Conservation (phyloP, 2,329 filamentous ascomycete genomes). For the Nakataea oryzae region DNA sequence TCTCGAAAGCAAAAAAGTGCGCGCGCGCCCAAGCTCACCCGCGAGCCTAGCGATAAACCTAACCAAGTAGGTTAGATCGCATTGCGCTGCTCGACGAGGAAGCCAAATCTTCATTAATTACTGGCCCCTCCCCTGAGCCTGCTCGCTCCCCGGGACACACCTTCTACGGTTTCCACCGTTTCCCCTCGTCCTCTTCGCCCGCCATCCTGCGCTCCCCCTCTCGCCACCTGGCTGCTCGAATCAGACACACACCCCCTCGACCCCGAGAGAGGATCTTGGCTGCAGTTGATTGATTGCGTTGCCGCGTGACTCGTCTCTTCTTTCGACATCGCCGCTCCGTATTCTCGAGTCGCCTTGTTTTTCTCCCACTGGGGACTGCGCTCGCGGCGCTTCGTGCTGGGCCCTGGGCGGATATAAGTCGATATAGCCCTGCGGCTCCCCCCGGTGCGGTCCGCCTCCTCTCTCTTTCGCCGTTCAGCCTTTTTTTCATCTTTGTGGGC, state of each 20-base stretch:
- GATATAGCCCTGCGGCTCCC: not conserved
- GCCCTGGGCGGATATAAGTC: not conserved
- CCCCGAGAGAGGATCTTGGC: not conserved
- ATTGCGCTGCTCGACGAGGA: not conserved
- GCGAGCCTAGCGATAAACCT: not conserved
- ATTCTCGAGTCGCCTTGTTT: not conserved
- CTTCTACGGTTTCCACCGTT: conserved; percentile 11
- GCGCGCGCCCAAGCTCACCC: not conserved
- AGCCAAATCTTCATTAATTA: conserved; percentile 4
- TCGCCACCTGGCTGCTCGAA: conserved; percentile 4
- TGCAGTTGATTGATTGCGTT: not conserved
- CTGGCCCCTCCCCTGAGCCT: not conserved
- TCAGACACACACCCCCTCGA: not conserved
- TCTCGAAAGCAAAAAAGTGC: conserved; percentile 3
- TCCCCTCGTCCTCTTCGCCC: conserved; percentile 8
- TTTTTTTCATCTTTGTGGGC: not conserved
- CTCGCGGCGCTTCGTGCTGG: not conserved
- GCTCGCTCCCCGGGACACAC: not conserved
- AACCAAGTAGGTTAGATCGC: not conserved
- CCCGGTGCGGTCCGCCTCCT: no score
- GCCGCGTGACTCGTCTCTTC: not conserved
- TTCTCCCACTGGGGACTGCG: not conserved
- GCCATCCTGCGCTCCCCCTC: conserved; percentile 10
- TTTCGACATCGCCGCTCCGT: not conserved
- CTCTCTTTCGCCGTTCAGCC: not conserved